Conservation (phyloP, 2,329 filamentous ascomycete genomes). For the Fusarium chaquense region DNA sequence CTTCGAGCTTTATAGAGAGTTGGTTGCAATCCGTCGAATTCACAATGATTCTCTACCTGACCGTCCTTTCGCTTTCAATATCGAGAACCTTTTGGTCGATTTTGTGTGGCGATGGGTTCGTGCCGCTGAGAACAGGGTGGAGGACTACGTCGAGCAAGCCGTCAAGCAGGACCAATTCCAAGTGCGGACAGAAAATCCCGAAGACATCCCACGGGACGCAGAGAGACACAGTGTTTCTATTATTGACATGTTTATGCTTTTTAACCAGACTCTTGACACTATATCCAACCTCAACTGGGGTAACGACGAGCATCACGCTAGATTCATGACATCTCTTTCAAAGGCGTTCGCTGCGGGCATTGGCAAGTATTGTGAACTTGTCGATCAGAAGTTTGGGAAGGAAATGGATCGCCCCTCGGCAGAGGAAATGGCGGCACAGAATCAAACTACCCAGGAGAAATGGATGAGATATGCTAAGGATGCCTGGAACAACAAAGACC, state of each 20-base stretch:
- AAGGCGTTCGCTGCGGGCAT: conserved; percentile 87
- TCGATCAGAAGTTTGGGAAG: conserved; percentile 85
- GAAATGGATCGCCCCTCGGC: conserved; percentile 95
- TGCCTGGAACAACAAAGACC: conserved; percentile 90
- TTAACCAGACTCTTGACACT: conserved; percentile 91
- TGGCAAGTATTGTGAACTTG: conserved; percentile 88
- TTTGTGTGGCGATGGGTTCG: conserved; percentile 98
- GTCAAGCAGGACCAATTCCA: conserved; percentile 91
- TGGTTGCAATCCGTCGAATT: conserved; percentile 85
- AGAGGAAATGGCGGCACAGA: conserved; percentile 82
- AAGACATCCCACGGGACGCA: conserved; percentile 76
- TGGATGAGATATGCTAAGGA: conserved; percentile 95
- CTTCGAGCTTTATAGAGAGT: conserved; percentile 90
- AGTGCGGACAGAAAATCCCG: conserved; percentile 74
- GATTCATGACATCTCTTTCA: conserved; percentile 94
- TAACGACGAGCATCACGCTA: conserved; percentile 91
- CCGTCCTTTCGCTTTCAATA: conserved; percentile 83
- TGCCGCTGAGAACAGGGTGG: conserved; percentile 81
- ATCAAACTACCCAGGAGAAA: conserved; percentile 88
- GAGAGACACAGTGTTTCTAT: conserved; percentile 93
- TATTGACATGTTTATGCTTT: conserved; percentile 92
- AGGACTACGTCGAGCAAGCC: conserved; percentile 87
- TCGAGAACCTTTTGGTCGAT: conserved; percentile 86
- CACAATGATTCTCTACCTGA: conserved; percentile 80
- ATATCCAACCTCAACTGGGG: conserved; percentile 90